Evolutionary conservation across 2,329 filamentous ascomycete species (phyloP).

Genomic region (Verticillium dahliae): DNA sequence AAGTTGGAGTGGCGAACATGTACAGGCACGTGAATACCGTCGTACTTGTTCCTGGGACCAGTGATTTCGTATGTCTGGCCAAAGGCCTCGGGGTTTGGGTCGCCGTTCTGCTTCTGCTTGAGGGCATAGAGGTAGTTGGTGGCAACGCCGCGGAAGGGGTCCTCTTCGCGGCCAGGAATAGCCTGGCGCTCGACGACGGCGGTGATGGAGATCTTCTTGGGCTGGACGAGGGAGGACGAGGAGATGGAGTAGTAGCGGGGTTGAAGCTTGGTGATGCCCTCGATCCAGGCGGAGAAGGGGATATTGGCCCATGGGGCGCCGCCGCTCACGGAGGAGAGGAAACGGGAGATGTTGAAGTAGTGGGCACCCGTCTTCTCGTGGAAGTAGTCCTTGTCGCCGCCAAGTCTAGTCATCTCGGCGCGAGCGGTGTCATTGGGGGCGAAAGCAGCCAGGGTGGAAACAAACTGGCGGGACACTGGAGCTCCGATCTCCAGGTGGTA

Average conservation of each 20-base stretch:
- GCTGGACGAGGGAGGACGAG: slow-evolving; percentile 88
- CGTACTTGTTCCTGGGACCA: slow-evolving; percentile 94
- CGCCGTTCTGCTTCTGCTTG: slow-evolving; percentile 93
- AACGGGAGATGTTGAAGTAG: slow-evolving; percentile 84
- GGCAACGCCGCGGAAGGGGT: slow-evolving; percentile 84
- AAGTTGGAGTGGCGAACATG: slow-evolving; percentile 98
- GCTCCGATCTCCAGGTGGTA: slow-evolving; percentile 98
- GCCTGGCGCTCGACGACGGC: slow-evolving; percentile 83
- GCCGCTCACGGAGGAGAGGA: slow-evolving; percentile 66
- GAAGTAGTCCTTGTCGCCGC: slow-evolving; percentile 93
- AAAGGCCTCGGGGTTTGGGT: slow-evolving; percentile 73
- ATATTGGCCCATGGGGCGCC: slow-evolving; percentile 74
- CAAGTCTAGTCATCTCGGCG: slow-evolving; percentile 81
- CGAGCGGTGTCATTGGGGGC: slow-evolving; percentile 80
- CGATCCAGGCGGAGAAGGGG: slow-evolving; percentile 91
- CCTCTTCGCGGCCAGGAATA: slow-evolving; percentile 66
- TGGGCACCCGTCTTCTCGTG: slow-evolving; percentile 74
- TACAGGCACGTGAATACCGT: slow-evolving; percentile 88
- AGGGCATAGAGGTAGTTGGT: slow-evolving; percentile 94
- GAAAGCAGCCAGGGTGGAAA: slow-evolving; percentile 81
- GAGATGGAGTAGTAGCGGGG: slow-evolving; percentile 99
- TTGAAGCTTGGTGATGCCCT: slow-evolving; percentile 90
- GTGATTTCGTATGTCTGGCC: slow-evolving; percentile 80
- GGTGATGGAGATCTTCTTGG: slow-evolving; percentile 91
- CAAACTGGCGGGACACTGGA: slow-evolving; percentile 91